A percentile compares a stretch with the other conserved stretches of the same genome.
These are phyloP conservation scores for Abortiporus biennis DNA, from an alignment of 1,284 basidiomycete species.

Conservation along the genomic window DNA sequence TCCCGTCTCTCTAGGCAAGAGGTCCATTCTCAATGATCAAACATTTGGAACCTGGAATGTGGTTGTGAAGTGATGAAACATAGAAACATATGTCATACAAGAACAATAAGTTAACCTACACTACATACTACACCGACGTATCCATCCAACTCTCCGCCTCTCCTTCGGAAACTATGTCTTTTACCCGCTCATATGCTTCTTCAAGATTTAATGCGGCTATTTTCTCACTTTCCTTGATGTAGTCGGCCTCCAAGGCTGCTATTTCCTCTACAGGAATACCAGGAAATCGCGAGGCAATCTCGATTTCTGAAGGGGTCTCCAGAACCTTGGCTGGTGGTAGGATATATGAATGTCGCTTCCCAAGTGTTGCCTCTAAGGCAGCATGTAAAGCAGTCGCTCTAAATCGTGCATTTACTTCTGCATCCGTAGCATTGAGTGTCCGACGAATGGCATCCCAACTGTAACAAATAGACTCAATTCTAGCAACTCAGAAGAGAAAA, in stretches of 20 bases:
- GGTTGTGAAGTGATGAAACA: constrained; percentile 6
- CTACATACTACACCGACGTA: too few species aligned
- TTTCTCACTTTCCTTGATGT: constrained; percentile 48
- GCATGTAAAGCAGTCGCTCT: constrained; percentile 64
- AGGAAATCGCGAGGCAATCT: constrained; percentile 64
- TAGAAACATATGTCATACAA: constrained; percentile 10
- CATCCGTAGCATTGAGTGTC: constrained; percentile 65
- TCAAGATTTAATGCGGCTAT: constrained; percentile 51
- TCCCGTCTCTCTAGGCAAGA: constrained; percentile 16
- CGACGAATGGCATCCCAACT: constrained; percentile 71
- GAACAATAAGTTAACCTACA: too few species aligned
- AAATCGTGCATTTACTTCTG: constrained; percentile 61
- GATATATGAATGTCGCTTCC: constrained; percentile 41
- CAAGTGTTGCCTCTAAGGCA: constrained; percentile 47
- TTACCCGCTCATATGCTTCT: constrained; percentile 53
- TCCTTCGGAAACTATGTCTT: constrained; percentile 49
- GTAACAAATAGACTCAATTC: constrained; percentile 2
- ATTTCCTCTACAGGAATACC: constrained; percentile 61
- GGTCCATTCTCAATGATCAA: constrained; percentile 13
- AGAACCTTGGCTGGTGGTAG: constrained; percentile 49
- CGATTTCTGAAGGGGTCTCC: constrained; percentile 44
- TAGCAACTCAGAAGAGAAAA: not conserved
- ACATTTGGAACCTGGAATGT: constrained; percentile 3
- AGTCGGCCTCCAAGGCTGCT: constrained; percentile 50
- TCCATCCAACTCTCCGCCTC: not conserved